These are phyloP conservation scores for Starmerella stigmatis DNA, from an alignment of 805 yeast genomes.

Conservation along the genomic window DNA sequence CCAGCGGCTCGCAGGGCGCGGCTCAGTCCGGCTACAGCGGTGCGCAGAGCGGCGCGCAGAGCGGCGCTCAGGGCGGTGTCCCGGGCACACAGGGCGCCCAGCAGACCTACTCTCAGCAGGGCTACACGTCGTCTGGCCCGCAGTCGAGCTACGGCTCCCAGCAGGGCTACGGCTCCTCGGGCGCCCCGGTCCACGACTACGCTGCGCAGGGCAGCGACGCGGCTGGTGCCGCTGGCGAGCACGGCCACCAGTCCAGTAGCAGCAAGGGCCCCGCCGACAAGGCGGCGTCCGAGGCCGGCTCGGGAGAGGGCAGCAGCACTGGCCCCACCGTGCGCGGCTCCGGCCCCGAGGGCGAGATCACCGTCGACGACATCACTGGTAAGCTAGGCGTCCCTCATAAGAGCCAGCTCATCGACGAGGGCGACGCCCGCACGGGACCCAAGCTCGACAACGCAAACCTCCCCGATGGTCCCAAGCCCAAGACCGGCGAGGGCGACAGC, in stretches of 20 bases:
- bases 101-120: too few relatives aligned
- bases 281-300: background rate
- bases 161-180: background rate
- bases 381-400: conserved; percentile 25
- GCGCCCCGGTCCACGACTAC: background rate
- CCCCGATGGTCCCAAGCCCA: conserved; percentile 18
- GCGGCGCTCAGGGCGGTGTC: background rate
- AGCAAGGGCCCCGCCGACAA: background rate
- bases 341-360: conserved; percentile 17
- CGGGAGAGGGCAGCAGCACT: background rate
- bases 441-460: conserved; percentile 19
- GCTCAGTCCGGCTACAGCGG: background rate
- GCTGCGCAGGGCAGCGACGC: background rate
- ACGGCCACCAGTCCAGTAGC: background rate
- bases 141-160: too few relatives aligned
- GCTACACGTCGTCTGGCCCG: too few relatives aligned
- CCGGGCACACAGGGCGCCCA: too few relatives aligned
- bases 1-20: background rate
- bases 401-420: conserved; percentile 23
- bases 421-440: conserved; percentile 25
- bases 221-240: conserved; percentile 13
- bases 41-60: background rate
- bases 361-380: conserved; percentile 24
- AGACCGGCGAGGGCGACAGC: background rate
- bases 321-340: conserved; percentile 4